Percentiles rank a stretch among this genome's conserved stretches.
Conservation (phyloP, 148 eudicot genomes). For the Vaccinium darrowii region DNA sequence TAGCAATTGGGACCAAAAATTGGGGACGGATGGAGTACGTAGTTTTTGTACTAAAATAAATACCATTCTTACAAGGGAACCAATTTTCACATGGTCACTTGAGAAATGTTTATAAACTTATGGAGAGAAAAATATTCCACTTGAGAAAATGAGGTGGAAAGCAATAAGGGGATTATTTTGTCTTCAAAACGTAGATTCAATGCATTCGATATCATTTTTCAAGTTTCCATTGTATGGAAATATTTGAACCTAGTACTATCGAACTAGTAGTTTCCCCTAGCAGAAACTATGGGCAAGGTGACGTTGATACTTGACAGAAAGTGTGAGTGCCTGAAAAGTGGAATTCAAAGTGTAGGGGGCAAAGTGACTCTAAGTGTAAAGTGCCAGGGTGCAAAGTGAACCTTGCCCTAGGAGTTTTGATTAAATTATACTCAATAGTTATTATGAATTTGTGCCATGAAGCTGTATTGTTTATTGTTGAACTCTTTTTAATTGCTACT, state of each 20-base stretch:
- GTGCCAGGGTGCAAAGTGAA: background rate
- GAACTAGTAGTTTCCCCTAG: background rate
- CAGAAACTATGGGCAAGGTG: background rate
- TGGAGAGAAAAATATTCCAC: background rate
- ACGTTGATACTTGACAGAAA: background rate
- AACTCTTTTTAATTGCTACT: background rate
- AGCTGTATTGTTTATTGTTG: background rate
- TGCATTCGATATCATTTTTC: background rate
- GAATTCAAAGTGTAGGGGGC: background rate
- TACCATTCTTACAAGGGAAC: background rate
- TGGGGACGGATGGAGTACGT: background rate
- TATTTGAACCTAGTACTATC: background rate
- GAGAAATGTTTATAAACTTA: background rate
- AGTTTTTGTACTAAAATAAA: background rate
- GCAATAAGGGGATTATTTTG: background rate
- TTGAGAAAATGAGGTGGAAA: background rate
- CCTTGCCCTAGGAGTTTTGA: background rate
- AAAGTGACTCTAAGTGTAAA: background rate
- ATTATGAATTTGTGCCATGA: background rate
- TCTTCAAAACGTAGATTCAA: background rate
- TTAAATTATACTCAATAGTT: background rate
- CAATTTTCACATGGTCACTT: background rate
- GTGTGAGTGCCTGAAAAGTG: background rate
- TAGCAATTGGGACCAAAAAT: too few relatives aligned
- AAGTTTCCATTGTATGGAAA: background rate